Evolutionary conservation across 2,329 filamentous ascomycete species (phyloP).

Genomic region (Calonectria crousiana): DNA sequence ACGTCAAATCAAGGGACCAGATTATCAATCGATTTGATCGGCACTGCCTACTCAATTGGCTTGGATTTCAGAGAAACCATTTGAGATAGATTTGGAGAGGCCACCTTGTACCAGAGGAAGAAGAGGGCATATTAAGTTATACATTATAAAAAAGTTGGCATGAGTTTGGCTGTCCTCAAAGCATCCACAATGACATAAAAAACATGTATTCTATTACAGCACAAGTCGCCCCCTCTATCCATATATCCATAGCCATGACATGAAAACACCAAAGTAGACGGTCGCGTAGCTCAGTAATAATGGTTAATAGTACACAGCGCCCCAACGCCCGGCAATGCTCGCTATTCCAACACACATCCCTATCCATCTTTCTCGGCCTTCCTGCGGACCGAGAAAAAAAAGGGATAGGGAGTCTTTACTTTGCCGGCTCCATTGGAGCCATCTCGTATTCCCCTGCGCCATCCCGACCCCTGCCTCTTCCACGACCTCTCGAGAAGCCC

Average conservation of each 20-base stretch:
- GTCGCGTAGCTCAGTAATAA: conserved; percentile 14
- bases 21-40: background rate
- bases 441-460: conserved; percentile 75
- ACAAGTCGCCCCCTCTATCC: background rate
- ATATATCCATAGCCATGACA: conserved; percentile 13
- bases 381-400: background rate
- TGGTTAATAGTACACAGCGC: conserved; percentile 28
- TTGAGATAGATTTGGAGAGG: background rate
- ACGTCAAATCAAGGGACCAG: too few relatives aligned
- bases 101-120: background rate
- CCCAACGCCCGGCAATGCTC: conserved; percentile 52
- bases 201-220: conserved; percentile 12
- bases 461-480: conserved; percentile 65
- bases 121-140: background rate
- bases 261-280: conserved; percentile 13
- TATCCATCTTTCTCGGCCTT: background rate
- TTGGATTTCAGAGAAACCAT: background rate
- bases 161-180: background rate
- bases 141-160: background rate
- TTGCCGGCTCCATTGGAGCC: conserved; percentile 52
- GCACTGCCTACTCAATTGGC: background rate
- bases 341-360: conserved; percentile 38
- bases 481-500: conserved; percentile 63
- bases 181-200: background rate
- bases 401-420: conserved; percentile 29